Base-by-base conservation (phyloP, 805 yeast genomes). In the Sporopachydermia quercuum region DNA sequence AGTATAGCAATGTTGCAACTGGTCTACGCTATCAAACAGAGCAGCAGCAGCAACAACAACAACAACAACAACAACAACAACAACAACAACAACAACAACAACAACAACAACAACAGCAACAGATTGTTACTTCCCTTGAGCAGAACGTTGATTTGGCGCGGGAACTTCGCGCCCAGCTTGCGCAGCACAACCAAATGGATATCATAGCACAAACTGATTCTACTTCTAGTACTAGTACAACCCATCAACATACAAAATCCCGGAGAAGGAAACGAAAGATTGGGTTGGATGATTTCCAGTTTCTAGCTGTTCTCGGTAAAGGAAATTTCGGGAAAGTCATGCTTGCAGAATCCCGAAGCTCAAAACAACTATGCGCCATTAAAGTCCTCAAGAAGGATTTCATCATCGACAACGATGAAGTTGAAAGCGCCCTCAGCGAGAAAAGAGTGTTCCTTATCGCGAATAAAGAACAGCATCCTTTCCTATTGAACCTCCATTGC, bases 301-400 rank as follows among this genome's bases (percentile, higher is more conserved):
- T 91, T 53, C 62, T 91, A 49, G 94, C 96, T 5, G 98, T 91
- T 5, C 69, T 91, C 43, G 99, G 99, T 51, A 91, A 87, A 57
- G 99, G 99, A 62, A 91, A 91, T 58, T 91, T 91, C 57, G 99
- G 99, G 61, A 91, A 91, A 56, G 98, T 91, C 42, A 84, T 91
- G 87, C 70, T 91, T 49, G 97, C 96, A 1, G 95, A 89, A 61
- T 82, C 95, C 13, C 78, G 89, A 54, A 80, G 78, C 45, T 76
- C 89, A 1, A 71, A 74, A 40, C 72, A 75, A 41, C 61, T 91
- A 41, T 91, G 96, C 63, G 99, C 99, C 18, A 87, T 91, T 42
- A 91, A 91, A 62, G 97, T 91, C 17, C 70, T 91, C 60, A 91
- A 91, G 70, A 91, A 91, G 60, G 96, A 89, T 51, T 86, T 85